Evolutionary conservation across 176 grass and related monocot genomes (phyloP), one percentile per base, ranked within the genome.

Genomic region (Avena sativa): DNA sequence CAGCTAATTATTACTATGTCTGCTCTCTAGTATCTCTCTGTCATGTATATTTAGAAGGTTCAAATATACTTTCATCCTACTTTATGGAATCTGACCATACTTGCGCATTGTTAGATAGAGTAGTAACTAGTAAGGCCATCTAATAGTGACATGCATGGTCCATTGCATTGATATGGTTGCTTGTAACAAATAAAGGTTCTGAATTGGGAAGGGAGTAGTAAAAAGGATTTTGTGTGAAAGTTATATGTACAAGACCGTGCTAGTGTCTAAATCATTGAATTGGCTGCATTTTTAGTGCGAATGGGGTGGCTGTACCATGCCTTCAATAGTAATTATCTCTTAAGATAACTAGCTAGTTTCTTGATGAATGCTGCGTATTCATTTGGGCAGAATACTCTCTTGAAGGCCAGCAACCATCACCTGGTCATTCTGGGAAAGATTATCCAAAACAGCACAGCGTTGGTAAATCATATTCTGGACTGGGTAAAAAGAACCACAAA

Each of bases 391-490:
- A 93, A 28, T 76, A 79, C 48, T 91, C 85, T 73, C 76, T 76
- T 64, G 92, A 96, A 81, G 84, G 52, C 58, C 70, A 75, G 23
- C 74, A 84, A 36, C 87, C 73, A 85, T 86, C 81, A 74, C 87
- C 90, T 23, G 78, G 84, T 85, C 83, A 20, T n/a, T 84, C 84
- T 69, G 78, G 84, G 80, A 93, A 95, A 76, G 84, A 62, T 75
- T 61, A 62, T 46, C 36, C 72, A 36, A 89, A 92, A 83, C 25
- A 77, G 19, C 77, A 49, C 50, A 71, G 11, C n/a, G 8, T 32
- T 30, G 71, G 76, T 26, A 90, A 73, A 85, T 71, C 83, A 43
- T 43, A 43, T 43, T 43, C 40, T 43, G 48, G 26, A 26, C 78
- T 12, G 51, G 47, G 25, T 60, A 79, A 79, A 57, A 95, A 53